Percentiles rank a stretch among this genome's conserved stretches.
Conservation (phyloP, 257 asterid species). For the Solanum chmielewskii region DNA sequence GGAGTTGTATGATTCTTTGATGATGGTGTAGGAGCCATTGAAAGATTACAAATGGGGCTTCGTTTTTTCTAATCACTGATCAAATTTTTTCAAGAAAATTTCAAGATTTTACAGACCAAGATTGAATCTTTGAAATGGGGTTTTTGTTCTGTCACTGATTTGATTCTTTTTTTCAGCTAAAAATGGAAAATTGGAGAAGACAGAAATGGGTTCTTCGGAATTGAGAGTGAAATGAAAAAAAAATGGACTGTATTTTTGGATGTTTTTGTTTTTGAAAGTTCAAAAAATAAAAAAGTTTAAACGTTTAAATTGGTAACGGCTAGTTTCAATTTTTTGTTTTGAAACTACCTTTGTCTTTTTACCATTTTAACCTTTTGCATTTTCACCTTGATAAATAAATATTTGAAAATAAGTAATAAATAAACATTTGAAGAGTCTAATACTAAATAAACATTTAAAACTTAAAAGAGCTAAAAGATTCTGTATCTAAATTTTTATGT, state of each 20-base stretch:
- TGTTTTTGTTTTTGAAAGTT: background rate
- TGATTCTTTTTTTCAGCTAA: background rate
- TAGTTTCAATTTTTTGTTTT: background rate
- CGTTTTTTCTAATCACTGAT: background rate
- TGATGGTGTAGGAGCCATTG: conserved; percentile 57
- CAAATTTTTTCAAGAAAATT: background rate
- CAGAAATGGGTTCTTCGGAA: background rate
- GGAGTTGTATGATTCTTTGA: conserved; percentile 19
- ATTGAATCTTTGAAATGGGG: background rate
- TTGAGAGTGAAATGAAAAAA: background rate
- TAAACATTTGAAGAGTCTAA: background rate
- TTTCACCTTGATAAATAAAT: background rate
- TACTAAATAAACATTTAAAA: too few relatives aligned
- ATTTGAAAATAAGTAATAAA: background rate
- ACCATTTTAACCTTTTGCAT: background rate
- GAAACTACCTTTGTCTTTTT: background rate
- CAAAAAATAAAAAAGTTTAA: background rate
- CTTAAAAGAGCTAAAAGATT: too few relatives aligned
- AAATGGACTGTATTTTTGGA: background rate
- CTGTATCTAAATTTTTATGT: too few relatives aligned
- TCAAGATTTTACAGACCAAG: background rate
- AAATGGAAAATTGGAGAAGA: background rate
- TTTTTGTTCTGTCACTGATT: background rate
- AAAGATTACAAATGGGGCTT: background rate
- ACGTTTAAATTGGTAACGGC: background rate